phyloP scores from a whole-genome alignment of 768 basidiomycete genomes.

The Gelatoporia subvermispora region DNA sequence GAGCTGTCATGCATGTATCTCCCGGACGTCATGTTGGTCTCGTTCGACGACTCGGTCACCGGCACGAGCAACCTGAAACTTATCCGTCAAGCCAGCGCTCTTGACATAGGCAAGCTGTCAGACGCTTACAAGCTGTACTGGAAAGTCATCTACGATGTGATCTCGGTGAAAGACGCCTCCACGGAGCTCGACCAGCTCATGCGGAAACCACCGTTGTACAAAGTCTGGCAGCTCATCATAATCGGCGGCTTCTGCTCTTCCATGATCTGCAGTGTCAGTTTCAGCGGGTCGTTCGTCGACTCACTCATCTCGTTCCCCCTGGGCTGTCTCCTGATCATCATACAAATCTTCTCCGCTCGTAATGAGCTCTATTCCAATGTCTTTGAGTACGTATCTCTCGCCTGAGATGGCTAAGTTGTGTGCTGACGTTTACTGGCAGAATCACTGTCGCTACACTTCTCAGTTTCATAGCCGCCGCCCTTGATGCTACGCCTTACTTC shows the following conservation, averaged over 20 bases:
- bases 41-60: slow-evolving; percentile 76
- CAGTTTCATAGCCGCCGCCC: slow-evolving; percentile 73
- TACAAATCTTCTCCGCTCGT: slow-evolving; percentile 66
- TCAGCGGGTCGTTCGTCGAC: slow-evolving; percentile 77
- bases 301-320: slow-evolving; percentile 67
- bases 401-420: neutral
- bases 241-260: slow-evolving; percentile 77
- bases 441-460: slow-evolving; percentile 77
- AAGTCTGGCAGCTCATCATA: slow-evolving; percentile 54
- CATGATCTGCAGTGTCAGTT: slow-evolving; percentile 68
- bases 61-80: slow-evolving; percentile 80
- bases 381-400: slow-evolving; percentile 51
- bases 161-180: slow-evolving; percentile 71
- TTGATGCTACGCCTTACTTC: slow-evolving; percentile 60
- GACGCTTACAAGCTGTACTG: slow-evolving; percentile 71
- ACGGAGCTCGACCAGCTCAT: slow-evolving; percentile 68
- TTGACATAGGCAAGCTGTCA: slow-evolving; percentile 75
- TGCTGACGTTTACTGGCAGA: slow-evolving; percentile 29
- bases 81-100: slow-evolving; percentile 62
- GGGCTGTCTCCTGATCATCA: slow-evolving; percentile 65
- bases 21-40: slow-evolving; percentile 72
- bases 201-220: slow-evolving; percentile 58
- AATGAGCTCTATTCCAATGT: slow-evolving; percentile 80
- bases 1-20: slow-evolving; percentile 71
- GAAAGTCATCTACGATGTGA: slow-evolving; percentile 81